A percentile compares a stretch with the other conserved stretches of the same genome.
These are phyloP conservation scores for Colletotrichum cuscutae DNA, from an alignment of 2,329 filamentous ascomycete species.

Conservation along the genomic window DNA sequence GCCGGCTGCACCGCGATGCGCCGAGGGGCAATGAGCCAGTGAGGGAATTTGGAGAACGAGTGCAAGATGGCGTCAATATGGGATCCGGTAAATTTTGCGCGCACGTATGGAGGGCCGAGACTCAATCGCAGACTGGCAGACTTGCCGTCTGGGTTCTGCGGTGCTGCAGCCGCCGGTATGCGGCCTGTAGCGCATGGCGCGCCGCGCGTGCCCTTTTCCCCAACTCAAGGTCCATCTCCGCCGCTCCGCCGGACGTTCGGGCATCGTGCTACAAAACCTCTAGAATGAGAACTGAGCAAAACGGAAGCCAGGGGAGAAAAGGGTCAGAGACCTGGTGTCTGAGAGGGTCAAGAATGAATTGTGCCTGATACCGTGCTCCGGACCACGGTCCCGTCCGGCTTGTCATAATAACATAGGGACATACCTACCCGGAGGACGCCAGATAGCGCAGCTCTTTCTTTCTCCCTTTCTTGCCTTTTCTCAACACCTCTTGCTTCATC, in stretches of 20 bases:
- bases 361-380: neutral
- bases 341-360: conserved; percentile 5
- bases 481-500: neutral
- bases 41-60: neutral
- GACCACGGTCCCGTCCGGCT: neutral
- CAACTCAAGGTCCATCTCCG: conserved; percentile 13
- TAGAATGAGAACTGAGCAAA: neutral
- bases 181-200: neutral
- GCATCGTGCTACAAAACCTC: neutral
- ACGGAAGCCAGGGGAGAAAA: neutral
- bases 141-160: no score
- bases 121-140: neutral
- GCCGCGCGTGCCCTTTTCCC: neutral
- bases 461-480: neutral
- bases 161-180: neutral
- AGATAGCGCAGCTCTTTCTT: neutral
- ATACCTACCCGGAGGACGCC: neutral
- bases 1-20: neutral
- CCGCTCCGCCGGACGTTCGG: neutral
- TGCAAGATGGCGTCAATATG: neutral
- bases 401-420: neutral
- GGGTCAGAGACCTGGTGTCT: neutral
- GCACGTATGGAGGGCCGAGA: neutral
- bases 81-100: neutral
- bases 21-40: conserved; percentile 12